Percentiles rank a stretch among this genome's conserved stretches.
phyloP scores from a whole-genome alignment of 306 rosid genomes.

The Ormosia emarginata region DNA sequence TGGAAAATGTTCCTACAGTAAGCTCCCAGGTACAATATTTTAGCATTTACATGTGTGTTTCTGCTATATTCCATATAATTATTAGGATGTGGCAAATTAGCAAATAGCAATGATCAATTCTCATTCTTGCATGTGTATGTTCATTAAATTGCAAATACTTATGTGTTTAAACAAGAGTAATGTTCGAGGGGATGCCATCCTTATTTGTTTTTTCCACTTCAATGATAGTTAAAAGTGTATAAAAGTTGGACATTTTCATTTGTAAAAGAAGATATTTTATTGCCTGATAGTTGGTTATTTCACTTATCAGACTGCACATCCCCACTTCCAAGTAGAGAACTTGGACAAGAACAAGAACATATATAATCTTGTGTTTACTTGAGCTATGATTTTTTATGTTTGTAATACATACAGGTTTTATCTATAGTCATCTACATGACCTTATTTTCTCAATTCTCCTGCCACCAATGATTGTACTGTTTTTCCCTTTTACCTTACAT shows the following conservation, averaged over 20 bases:
- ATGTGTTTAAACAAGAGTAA: background rate
- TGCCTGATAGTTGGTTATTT: background rate
- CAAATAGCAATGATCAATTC: too few relatives aligned
- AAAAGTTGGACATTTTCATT: background rate
- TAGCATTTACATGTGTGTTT: background rate
- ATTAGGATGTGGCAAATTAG: too few relatives aligned
- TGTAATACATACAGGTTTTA: too few relatives aligned
- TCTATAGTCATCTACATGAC: too few relatives aligned
- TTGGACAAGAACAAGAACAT: conserved; percentile 36
- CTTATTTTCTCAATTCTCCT: too few relatives aligned
- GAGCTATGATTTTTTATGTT: too few relatives aligned
- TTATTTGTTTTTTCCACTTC: background rate
- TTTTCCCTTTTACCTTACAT: too few relatives aligned
- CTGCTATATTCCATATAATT: too few relatives aligned
- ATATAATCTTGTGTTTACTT: too few relatives aligned
- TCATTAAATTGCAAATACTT: background rate
- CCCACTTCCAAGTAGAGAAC: conserved; percentile 40
- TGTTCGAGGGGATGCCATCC: background rate
- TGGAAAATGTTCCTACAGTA: conserved; percentile 35
- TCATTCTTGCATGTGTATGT: background rate
- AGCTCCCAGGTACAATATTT: conserved; percentile 30
- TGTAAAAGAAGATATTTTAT: too few relatives aligned
- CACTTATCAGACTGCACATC: too few relatives aligned
- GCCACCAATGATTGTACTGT: too few relatives aligned
- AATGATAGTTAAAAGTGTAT: background rate